phyloP scores from a whole-genome alignment of 1,284 basidiomycete genomes.

The Cryptococcus sp. region DNA sequence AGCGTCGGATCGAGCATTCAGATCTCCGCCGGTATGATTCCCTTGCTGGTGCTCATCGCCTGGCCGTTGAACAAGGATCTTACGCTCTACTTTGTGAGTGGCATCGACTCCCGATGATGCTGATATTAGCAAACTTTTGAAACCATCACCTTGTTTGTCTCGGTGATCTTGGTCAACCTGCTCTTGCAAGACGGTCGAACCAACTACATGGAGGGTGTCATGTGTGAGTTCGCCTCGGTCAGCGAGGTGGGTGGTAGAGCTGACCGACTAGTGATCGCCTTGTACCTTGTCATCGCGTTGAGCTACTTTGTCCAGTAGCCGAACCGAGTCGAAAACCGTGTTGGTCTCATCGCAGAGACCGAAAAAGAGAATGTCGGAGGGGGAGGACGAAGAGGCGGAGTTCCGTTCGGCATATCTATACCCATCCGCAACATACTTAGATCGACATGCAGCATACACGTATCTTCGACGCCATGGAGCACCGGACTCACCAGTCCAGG shows the following conservation, averaged over 20 bases:
- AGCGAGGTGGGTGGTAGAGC: not conserved
- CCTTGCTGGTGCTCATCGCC: conserved; percentile 72
- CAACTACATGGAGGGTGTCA: conserved; percentile 79
- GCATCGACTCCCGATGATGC: conserved; percentile 48
- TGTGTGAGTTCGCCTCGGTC: conserved; percentile 14
- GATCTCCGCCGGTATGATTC: conserved; percentile 83
- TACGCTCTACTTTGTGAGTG: conserved; percentile 69
- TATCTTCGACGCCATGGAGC: too few relatives aligned
- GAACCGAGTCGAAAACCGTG: too few relatives aligned
- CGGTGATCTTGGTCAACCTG: conserved; percentile 74
- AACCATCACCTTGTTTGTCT: conserved; percentile 78
- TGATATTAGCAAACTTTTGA: conserved; percentile 44
- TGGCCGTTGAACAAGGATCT: conserved; percentile 73
- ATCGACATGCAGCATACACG: too few relatives aligned
- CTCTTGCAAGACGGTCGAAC: conserved; percentile 68
- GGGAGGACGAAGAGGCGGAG: too few relatives aligned
- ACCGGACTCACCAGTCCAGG: too few relatives aligned
- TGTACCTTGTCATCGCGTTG: conserved; percentile 61
- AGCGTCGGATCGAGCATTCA: conserved; percentile 88
- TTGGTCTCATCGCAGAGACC: too few relatives aligned
- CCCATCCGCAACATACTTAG: too few relatives aligned
- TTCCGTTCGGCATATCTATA: too few relatives aligned
- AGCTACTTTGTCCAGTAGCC: conserved; percentile 37
- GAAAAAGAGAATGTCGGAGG: too few relatives aligned
- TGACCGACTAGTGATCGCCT: conserved; percentile 49